Percentiles rank a stretch among this genome's conserved stretches.
phyloP scores from a whole-genome alignment of 305 asterid species.

The Monarda citriodora region DNA sequence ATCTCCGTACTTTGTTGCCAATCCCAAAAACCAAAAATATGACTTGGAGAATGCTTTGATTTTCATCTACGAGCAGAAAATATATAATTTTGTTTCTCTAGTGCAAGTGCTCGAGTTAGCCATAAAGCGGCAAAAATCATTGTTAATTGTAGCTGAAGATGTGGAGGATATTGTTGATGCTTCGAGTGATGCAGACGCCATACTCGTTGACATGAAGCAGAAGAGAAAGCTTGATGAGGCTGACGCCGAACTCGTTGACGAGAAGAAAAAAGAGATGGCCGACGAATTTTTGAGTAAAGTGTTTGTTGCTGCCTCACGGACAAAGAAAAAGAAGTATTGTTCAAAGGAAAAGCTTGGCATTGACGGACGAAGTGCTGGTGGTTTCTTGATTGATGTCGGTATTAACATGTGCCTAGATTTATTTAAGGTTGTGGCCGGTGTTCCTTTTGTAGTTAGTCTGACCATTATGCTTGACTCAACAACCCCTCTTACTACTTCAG shows the following conservation, averaged over 20 bases:
- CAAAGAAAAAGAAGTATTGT: constrained; percentile 77
- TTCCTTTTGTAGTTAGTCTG: constrained; percentile 91
- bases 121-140: constrained; percentile 47
- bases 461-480: constrained; percentile 99
- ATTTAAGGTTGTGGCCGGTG: constrained; percentile 92
- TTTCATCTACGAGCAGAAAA: constrained; percentile 36
- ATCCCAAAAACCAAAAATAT: constrained; percentile 4
- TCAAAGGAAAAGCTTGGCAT: constrained; percentile 88
- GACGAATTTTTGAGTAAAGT: too few species aligned
- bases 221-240: too few species aligned
- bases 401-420: constrained; percentile 94
- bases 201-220: too few species aligned
- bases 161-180: too few species aligned
- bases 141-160: constrained; percentile 66
- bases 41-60: constrained; percentile 19
- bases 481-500: constrained; percentile 97
- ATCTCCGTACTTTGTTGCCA: constrained; percentile 9
- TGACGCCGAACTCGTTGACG: too few species aligned
- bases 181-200: too few species aligned
- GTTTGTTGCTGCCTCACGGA: too few species aligned
- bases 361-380: constrained; percentile 98
- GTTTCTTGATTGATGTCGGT: constrained; percentile 93
- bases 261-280: too few species aligned
- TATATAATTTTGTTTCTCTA: constrained; percentile 37
- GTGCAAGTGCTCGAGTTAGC: constrained; percentile 10